Evolutionary conservation across 1,284 basidiomycete genomes (phyloP), one percentile per base, ranked within the genome.

Genomic region (Puccinia coronata): DNA sequence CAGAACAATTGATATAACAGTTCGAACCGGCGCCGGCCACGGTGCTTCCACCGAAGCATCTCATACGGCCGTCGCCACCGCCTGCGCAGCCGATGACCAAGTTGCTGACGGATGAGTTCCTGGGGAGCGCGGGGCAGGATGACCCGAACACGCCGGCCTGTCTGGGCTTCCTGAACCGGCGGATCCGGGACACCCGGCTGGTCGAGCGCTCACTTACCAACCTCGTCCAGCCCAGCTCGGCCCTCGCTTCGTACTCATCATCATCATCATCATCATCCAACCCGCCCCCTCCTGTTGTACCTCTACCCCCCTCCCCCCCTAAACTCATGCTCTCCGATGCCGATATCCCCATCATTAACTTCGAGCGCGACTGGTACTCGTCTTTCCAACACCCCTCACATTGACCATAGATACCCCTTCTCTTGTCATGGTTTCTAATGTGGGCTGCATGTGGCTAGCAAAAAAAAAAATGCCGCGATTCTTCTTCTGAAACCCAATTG

Each of bases 331-430:
- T 75, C 34, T 75, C 65, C 16, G 78, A 71, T 18, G n/a, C 34
- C 20, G 67, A 80, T 49, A 63, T 80, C 25, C 78, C 78, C 14
- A 72, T 80, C 36, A 71, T 72, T 6, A 80, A 80, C 55, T 80
- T 71, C 59, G 78, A 80, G 34, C 34, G 43, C 43, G 78, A 80
- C 72, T 80, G 78, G 70, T 72, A 55, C 20, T 36, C 61, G 18
- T 47, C 43, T 47, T 6, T 34, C 20, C 59, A 36, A 61, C 31
- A 61, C 12, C 1, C 43, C 16, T 47, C 12, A 47, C 43, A 47
- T 47, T n/a, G n/a, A n/a, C n/a, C n/a, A n/a, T n/a, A n/a, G n/a
- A n/a, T n/a, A n/a, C n/a, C n/a, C n/a, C n/a, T n/a, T n/a, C n/a
- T n/a, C n/a, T n/a, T n/a, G n/a, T n/a, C n/a, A n/a, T n/a, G n/a